Evolutionary conservation across 2,329 filamentous ascomycete species (phyloP), one percentile per base, ranked within the genome.

Genomic region (Stenocarpella maydis): DNA sequence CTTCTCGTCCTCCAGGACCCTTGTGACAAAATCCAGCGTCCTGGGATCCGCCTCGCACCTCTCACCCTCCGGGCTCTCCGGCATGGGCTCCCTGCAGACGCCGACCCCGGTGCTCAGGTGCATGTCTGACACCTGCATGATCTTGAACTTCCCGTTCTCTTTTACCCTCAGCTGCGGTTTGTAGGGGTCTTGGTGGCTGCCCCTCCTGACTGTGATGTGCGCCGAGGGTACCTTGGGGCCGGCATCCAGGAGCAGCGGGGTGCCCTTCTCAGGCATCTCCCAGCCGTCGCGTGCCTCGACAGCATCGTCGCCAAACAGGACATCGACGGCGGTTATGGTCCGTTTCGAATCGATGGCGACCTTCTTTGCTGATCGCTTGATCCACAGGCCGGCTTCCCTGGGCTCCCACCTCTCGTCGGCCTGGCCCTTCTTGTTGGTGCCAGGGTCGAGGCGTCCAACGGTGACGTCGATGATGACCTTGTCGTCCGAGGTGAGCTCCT

Each of bases 121-220:
- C 71, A 98, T 82, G 82, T 99, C 96, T n/a, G 94, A 92, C 67
- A 97, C 85, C 81, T 99, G 96, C 87, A 99, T 90, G 73, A 99
- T 97, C 84, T 98, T 98, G 84, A 98, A 98, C 75, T 92, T 94
- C 37, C 95, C 96, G 77, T 96, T 94, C 71, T 97, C 94, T 52
- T 89, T 88, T 72, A 99, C 93, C 69, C 92, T 89, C 14, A 91
- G 92, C 47, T 89, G 83, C 0, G 92, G 92, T 78, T 91, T 94
- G 75, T 90, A 87, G 43, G 86, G 79, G 73, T 90, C 88, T 26
- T 84, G 82, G 26, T 88, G 88, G 64, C 85, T 83, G 2, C 96
- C 95, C 74, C 92, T 88, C 63, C 93, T 89, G 61, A 98, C 85
- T 31, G 90, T 97, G 68, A 99, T 79, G 71, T 95, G 90, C 26